Evolutionary conservation across 768 basidiomycete species (phyloP), one percentile per base, ranked within the genome.

Genomic region (Lactarius psammicola): DNA sequence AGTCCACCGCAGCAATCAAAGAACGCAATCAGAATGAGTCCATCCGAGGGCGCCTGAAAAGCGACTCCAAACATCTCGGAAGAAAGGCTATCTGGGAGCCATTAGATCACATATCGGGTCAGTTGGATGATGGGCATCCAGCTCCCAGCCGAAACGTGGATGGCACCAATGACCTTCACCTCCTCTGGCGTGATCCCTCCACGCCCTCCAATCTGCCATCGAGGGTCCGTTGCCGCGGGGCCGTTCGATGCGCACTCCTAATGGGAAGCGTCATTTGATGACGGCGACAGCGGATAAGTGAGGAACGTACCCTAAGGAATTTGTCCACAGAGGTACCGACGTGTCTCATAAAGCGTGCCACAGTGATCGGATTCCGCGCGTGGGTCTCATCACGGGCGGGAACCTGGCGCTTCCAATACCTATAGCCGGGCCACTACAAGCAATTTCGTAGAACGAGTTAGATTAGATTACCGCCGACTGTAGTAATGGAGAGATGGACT

Each of bases 41-140:
- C 10, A 23, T 2, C n/a, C 10, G 46, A 23, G 23, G 46, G 23
- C 11, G 11, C 46, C n/a, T n/a, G n/a, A n/a, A n/a, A n/a, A n/a
- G n/a, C n/a, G n/a, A n/a, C n/a, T n/a, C n/a, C 11, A n/a, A n/a
- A n/a, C n/a, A 23, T 2, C 46, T 10, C 4, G 46, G n/a, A 49
- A 44, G 18, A 9, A 49, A 49, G 1, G 11, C 49, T 15, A 26
- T 23, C 26, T 5, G 23, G 6, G 23, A 1, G 0, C 28, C 30
- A 4, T 15, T 55, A 64, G 17, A 60, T 6, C 28, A 67, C 53
- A 33, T 64, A 60, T n/a, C n/a, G 28, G 4, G 53, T 59, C 4
- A 65, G 66, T n/a, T 67, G 66, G 0, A 67, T 26, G 42, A 67
- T 60, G 0, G 63, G 63, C 66, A 59, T 59, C 66, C 66, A 67